Percentiles rank a stretch among this genome's conserved stretches.
These are phyloP conservation scores for Prunus mira DNA, from an alignment of 306 rosid species.

Conservation along the genomic window DNA sequence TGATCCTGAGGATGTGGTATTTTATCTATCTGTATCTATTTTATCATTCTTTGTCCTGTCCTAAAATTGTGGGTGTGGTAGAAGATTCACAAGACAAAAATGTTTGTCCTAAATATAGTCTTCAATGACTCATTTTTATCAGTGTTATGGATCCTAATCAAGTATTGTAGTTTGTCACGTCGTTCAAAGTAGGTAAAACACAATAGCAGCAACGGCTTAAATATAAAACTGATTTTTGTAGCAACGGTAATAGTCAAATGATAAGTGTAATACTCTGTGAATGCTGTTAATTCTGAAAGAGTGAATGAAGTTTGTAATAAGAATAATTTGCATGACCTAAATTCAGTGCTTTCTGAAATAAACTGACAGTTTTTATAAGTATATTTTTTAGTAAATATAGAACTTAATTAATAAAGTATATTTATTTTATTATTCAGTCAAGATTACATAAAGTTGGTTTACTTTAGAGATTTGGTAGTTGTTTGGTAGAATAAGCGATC, in stretches of 20 bases:
- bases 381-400: no score
- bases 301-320: background rate
- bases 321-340: background rate
- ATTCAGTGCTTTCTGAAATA: background rate
- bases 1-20: conserved; percentile 96
- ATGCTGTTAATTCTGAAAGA: background rate
- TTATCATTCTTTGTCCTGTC: background rate
- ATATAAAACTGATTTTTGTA: background rate
- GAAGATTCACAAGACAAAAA: background rate
- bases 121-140: background rate
- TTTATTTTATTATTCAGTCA: background rate
- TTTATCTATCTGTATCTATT: conserved; percentile 18
- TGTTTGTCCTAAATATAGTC: background rate
- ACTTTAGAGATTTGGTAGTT: background rate
- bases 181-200: background rate
- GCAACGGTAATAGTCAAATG: background rate
- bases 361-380: background rate
- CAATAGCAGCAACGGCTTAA: background rate
- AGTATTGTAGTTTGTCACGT: background rate
- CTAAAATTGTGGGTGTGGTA: background rate
- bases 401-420: no score
- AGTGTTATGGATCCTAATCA: background rate
- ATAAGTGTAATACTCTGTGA: background rate
- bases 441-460: background rate
- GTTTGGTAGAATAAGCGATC: background rate